Percentiles rank a stretch among this genome's conserved stretches.
These are phyloP conservation scores for Phalaenopsis aphrodite DNA, from an alignment of 106 monocot species.

Conservation along the genomic window DNA sequence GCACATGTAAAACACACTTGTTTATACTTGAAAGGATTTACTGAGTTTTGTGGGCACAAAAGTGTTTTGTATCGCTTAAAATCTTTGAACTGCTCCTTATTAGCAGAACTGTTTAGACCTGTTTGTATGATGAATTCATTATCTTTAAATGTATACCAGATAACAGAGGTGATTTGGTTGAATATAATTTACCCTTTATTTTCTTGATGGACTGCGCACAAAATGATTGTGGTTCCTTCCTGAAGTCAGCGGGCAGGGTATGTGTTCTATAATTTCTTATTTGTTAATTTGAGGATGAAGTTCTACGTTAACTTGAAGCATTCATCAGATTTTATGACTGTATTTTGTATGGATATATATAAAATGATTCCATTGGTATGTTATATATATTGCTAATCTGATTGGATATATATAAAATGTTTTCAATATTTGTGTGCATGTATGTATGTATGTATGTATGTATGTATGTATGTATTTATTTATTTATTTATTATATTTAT, in stretches of 20 bases:
- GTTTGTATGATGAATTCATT: not conserved
- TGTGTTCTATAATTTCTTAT: not conserved
- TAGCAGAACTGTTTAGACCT: not conserved
- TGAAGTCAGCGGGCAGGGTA: constrained; percentile 63
- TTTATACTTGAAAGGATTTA: not conserved
- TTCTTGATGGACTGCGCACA: constrained; percentile 75
- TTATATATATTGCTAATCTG: too few relatives aligned
- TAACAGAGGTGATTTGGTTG: constrained; percentile 12
- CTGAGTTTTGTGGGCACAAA: not conserved
- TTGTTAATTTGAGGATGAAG: constrained; percentile 5
- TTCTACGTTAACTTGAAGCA: not conserved
- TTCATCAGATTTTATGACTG: too few relatives aligned
- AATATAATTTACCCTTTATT: constrained; percentile 40
- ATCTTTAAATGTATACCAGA: constrained; percentile 27
- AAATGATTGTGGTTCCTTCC: constrained; percentile 61
- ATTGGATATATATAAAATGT: too few relatives aligned
- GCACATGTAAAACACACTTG: not conserved
- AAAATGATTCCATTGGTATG: too few relatives aligned
- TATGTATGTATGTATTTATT: too few relatives aligned
- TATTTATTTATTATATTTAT: too few relatives aligned
- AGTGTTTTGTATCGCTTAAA: not conserved
- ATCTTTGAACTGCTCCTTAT: not conserved
- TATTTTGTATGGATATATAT: not conserved
- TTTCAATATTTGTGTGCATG: too few relatives aligned
- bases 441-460: too few relatives aligned